Base-by-base conservation (phyloP, 495 filamentous ascomycete genomes). In the Tuber magnatum region DNA sequence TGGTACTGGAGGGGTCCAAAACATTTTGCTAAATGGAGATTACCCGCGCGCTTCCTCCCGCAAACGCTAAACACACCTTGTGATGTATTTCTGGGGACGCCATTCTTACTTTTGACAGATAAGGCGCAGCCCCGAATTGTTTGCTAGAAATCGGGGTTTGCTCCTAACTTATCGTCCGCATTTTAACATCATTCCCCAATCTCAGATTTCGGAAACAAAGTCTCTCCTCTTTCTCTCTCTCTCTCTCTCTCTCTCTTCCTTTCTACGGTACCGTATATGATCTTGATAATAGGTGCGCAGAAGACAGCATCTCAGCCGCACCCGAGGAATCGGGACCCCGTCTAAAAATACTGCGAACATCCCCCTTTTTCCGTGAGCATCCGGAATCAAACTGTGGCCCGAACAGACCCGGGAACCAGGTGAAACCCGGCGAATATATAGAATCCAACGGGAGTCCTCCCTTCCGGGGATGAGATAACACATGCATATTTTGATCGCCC, bases 21-120 rank as follows among this genome's bases (percentile, higher is more conserved):
- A 68, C 69, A 75, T 71, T 73, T 20, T 35, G 32, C 41, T 51
- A 70, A 18, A 35, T 20, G 28, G 71, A 70, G 24, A 12, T 68
- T n/a, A 12, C 38, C 32, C 24, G 18, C 20, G 28, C 39, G 18
- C 35, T 48, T 28, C 46, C 46, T 12, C 38, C 46, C 18, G 68
- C 48, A 22, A 46, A 46, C 6, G 18, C 2, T 46, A 40, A 40
- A 43, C 10, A 1, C 42, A 7, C 7, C 12, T 43, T 43, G 42
- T 43, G 42, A 43, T 9, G 42, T 43, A 6, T 12, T 14, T 43
- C 42, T 9, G 12, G 42, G 42, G 10, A 43, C 10, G 12, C 42
- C 12, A 43, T 40, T 3, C 39, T 40, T 7, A 40, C 39, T 40
- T 2, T 40, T 40, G 39, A 40, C 2, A 40, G 7, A 40, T 40